Evolutionary conservation across 2,329 filamentous ascomycete species (phyloP), one percentile per base, ranked within the genome.

Genomic region (Fusarium proliferatum): DNA sequence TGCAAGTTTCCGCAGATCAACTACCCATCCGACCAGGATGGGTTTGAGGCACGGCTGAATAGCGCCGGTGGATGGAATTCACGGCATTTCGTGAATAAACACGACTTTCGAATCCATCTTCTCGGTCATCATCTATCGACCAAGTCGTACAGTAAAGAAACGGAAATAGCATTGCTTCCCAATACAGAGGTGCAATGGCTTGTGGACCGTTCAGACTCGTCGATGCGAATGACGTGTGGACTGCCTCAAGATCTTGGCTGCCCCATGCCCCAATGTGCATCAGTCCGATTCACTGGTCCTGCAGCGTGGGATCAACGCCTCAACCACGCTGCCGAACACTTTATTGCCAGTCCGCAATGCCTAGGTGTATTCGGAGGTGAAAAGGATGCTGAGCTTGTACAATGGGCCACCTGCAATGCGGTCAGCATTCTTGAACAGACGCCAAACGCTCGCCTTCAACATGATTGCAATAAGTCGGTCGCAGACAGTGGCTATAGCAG

Each of bases 331-430:
- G 36, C 51, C 1, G 19, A 55, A 0, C 51, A 55, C 0, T 55
- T 55, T 0, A 19, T 55, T 4, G 0, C 15, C 19, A 55, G 1
- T 0, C 36, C 51, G 0, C 36, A 17, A 19, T 41, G 51, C 1
- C 0, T 9, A 0, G 19, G 5, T 0, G 51, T 30, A 1, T 55
- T 55, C 0, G 51, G 51, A 0, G 51, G 23, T 0, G 36, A 55
- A 2, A 2, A 0, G 0, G 51, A 55, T 0, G 2, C 17, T 0
- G 51, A 41, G 36, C 51, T 55, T 7, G 2, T 55, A 0, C 3
- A 7, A 0, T 55, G 51, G 51, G 51, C n/a, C n/a, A n/a, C n/a
- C n/a, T n/a, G n/a, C n/a, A n/a, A n/a, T n/a, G n/a, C n/a, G n/a
- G n/a, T n/a, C n/a, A n/a, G n/a, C n/a, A n/a, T n/a, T n/a, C n/a